Percentiles rank a stretch among this genome's conserved stretches.
Evolutionary conservation across 768 basidiomycete genomes (phyloP).

Genomic region (Rhizopogon roseolus): DNA sequence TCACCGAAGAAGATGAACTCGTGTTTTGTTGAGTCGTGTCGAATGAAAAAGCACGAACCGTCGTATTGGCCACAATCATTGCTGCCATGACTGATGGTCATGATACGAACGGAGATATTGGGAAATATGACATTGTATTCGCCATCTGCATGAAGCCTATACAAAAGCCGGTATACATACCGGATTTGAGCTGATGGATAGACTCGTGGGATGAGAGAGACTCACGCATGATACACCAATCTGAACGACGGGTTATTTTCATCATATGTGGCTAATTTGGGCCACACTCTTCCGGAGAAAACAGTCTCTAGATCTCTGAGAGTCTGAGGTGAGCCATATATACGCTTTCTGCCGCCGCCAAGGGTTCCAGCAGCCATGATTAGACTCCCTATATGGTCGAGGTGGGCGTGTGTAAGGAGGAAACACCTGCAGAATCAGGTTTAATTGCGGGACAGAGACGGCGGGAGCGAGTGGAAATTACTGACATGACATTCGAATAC

Average conservation of each 20-base stretch:
- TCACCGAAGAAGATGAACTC: constrained; percentile 96
- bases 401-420: constrained; percentile 82
- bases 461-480: not conserved
- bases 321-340: constrained; percentile 56
- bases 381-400: constrained; percentile 85
- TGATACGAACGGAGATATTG: constrained; percentile 56
- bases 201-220: constrained; percentile 9
- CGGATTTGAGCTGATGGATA: constrained; percentile 7
- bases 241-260: constrained; percentile 55
- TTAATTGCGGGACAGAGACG: not conserved
- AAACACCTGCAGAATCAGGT: constrained; percentile 47
- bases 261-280: constrained; percentile 74
- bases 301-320: constrained; percentile 66
- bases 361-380: constrained; percentile 82
- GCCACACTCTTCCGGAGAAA: constrained; percentile 82
- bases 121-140: constrained; percentile 48
- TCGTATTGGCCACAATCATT: constrained; percentile 55
- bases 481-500: constrained; percentile 31
- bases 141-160: constrained; percentile 48
- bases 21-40: constrained; percentile 50
- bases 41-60: constrained; percentile 83
- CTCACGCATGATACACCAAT: constrained; percentile 63
- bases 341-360: constrained; percentile 52
- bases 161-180: constrained; percentile 3
- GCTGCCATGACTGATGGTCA: constrained; percentile 73